These are phyloP conservation scores for Porodaedalea pini DNA, from an alignment of 1,284 basidiomycete species.

Conservation along the genomic window DNA sequence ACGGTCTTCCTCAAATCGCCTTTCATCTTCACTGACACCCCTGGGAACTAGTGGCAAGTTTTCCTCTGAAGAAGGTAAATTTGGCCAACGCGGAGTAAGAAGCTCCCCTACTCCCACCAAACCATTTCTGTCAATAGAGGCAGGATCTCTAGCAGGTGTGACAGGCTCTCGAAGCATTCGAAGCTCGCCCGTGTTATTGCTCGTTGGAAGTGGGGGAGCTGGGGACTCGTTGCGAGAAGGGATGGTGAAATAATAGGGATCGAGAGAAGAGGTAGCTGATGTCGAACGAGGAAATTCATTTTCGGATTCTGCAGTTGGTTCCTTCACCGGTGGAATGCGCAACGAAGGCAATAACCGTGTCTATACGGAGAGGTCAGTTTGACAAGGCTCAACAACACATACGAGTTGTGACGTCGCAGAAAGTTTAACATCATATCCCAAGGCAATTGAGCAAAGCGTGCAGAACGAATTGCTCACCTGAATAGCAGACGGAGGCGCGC, in stretches of 20 bases:
- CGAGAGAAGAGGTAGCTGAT: constrained; percentile 71
- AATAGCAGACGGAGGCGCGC: neutral
- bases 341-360: constrained; percentile 4
- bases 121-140: constrained; percentile 80
- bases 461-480: constrained; percentile 2
- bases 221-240: constrained; percentile 64
- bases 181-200: constrained; percentile 17
- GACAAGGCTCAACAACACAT: neutral
- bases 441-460: neutral
- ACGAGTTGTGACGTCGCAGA: neutral
- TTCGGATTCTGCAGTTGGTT: constrained; percentile 12
- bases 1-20: constrained; percentile 30
- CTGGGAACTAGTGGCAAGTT: constrained; percentile 29
- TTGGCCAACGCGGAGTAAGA: constrained; percentile 92
- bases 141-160: constrained; percentile 77
- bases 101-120: constrained; percentile 95
- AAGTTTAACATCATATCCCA: neutral
- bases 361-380: neutral
- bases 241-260: constrained; percentile 78
- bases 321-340: constrained; percentile 7
- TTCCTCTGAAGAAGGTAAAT: constrained; percentile 32
- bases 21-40: constrained; percentile 39
- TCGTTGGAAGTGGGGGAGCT: constrained; percentile 43
- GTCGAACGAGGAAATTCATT: constrained; percentile 45
- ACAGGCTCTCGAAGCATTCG: constrained; percentile 43